Conservation (phyloP, 2,329 filamentous ascomycete species). For the Blastomyces silverae region DNA sequence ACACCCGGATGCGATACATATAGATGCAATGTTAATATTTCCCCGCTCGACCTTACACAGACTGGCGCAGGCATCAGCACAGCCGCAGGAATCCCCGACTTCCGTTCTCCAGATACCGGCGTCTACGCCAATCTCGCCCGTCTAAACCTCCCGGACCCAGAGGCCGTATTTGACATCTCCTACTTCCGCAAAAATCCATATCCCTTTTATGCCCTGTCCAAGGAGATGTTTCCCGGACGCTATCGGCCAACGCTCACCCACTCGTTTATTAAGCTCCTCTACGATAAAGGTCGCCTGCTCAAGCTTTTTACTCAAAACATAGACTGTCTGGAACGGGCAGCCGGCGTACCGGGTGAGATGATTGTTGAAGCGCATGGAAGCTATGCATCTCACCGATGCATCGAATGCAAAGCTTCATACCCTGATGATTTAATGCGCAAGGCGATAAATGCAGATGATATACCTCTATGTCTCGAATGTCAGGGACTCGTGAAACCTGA, state of each 20-base stretch:
- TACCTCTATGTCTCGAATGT: conserved; percentile 66
- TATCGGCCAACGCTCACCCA: conserved; percentile 86
- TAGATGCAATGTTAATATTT: conserved; percentile 9
- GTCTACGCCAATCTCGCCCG: conserved; percentile 87
- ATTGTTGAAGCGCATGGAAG: conserved; percentile 94
- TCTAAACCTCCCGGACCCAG: conserved; percentile 77
- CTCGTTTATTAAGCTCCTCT: conserved; percentile 75
- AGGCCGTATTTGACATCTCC: conserved; percentile 87
- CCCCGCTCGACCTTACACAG: conserved; percentile 28
- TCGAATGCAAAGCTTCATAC: conserved; percentile 71
- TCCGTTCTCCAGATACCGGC: conserved; percentile 85
- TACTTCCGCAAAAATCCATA: conserved; percentile 80
- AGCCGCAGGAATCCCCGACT: conserved; percentile 73
- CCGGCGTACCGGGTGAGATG: conserved; percentile 70
- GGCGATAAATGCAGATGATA: conserved; percentile 58
- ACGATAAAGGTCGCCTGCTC: conserved; percentile 64
- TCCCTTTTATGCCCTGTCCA: conserved; percentile 87
- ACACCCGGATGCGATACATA: neutral
- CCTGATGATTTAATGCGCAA: conserved; percentile 67
- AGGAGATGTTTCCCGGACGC: conserved; percentile 84
- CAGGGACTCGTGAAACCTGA: conserved; percentile 82
- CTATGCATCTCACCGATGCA: conserved; percentile 84
- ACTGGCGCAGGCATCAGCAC: conserved; percentile 74
- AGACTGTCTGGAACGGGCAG: conserved; percentile 82
- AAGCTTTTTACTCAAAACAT: conserved; percentile 98